Percentiles rank a stretch among this genome's conserved stretches.
These are phyloP conservation scores for Lavandula angustifolia DNA, from an alignment of 257 asterid species.

Conservation along the genomic window DNA sequence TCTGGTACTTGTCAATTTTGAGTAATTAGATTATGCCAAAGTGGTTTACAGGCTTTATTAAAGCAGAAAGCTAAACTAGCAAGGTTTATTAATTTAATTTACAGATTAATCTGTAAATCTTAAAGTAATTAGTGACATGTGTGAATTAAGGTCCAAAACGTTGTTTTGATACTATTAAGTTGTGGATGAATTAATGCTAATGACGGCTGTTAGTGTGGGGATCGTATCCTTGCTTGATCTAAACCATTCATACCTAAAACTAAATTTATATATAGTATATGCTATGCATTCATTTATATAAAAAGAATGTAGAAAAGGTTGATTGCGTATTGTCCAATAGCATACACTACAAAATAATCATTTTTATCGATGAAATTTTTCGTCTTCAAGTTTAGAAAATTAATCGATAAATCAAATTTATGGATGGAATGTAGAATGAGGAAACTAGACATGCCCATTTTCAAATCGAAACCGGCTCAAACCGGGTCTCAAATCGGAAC, in stretches of 20 bases:
- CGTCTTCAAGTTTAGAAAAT: no score
- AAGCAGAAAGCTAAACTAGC: conserved; percentile 28
- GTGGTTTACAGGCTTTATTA: conserved; percentile 32
- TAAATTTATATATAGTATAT: background rate
- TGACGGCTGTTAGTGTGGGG: conserved; percentile 15
- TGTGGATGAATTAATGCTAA: conserved; percentile 1
- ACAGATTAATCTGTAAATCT: conserved; percentile 13
- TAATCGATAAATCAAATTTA: no score
- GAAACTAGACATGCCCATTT: no score
- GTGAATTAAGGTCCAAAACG: conserved; percentile 30
- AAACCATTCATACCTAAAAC: conserved; percentile 15
- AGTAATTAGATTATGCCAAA: conserved; percentile 1
- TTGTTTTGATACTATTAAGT: conserved; percentile 16
- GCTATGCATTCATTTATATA: no score
- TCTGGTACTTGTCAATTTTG: background rate
- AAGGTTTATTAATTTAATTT: conserved; percentile 1
- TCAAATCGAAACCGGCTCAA: no score
- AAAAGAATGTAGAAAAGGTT: no score
- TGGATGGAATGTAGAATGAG: no score
- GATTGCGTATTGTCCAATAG: no score
- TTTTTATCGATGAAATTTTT: no score
- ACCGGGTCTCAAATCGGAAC: no score
- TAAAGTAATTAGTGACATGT: conserved; percentile 22
- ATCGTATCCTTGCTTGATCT: conserved; percentile 33
- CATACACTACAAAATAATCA: no score